Conservation (phyloP, 2,329 filamentous ascomycete species). For the Ilyonectria destructans region DNA sequence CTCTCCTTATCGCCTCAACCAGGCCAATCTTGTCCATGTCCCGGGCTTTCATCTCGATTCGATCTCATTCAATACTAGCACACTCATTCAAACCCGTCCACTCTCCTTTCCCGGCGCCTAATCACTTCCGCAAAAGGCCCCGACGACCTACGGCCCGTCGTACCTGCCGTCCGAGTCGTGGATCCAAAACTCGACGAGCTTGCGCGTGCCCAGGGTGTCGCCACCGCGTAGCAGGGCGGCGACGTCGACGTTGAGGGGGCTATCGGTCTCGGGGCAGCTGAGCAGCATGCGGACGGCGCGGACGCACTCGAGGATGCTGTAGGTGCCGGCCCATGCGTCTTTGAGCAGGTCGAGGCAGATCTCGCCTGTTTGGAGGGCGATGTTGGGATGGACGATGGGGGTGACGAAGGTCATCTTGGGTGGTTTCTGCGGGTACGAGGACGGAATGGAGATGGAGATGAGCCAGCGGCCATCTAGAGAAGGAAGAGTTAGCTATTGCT, state of each 20-base stretch:
- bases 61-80: slow-evolving; percentile 1
- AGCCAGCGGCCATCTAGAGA: slow-evolving; percentile 82
- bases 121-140: not conserved
- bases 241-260: slow-evolving; percentile 85
- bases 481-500: slow-evolving; percentile 6
- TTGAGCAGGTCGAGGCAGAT: slow-evolving; percentile 93
- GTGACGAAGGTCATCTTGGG: slow-evolving; percentile 89
- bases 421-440: slow-evolving; percentile 83
- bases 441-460: slow-evolving; percentile 82
- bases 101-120: not conserved
- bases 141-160: slow-evolving; percentile 51
- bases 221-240: slow-evolving; percentile 80
- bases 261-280: slow-evolving; percentile 78
- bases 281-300: slow-evolving; percentile 80
- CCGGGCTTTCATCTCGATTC: not conserved
- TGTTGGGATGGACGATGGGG: slow-evolving; percentile 88
- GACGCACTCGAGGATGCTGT: slow-evolving; percentile 83
- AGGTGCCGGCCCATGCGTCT: slow-evolving; percentile 87
- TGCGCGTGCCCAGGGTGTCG: slow-evolving; percentile 78
- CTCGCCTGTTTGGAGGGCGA: slow-evolving; percentile 80
- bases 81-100: not conserved
- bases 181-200: slow-evolving; percentile 82
- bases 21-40: not conserved
- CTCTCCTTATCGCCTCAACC: not conserved
- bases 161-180: slow-evolving; percentile 56